Conservation (phyloP, 331 rosid genomes). For the Acacia pycnantha region DNA sequence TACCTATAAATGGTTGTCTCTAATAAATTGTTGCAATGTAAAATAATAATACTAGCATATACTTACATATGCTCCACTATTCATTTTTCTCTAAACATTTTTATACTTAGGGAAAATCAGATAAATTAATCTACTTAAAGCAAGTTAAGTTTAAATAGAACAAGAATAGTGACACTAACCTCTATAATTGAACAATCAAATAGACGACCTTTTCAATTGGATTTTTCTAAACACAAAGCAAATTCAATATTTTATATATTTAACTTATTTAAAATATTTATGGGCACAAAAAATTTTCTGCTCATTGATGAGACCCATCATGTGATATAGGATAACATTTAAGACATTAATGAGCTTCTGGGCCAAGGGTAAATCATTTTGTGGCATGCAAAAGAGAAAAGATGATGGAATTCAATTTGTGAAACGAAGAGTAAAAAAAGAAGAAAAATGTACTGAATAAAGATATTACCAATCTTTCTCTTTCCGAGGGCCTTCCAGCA, state of each 20-base stretch:
- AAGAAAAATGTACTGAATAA: neutral
- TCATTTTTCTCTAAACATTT: neutral
- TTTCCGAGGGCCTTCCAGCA: slow-evolving; percentile 93
- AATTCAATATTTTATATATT: slow-evolving; percentile 5
- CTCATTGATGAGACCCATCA: neutral
- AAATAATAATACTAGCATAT: neutral
- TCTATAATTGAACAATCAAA: neutral
- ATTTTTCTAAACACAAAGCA: slow-evolving; percentile 12
- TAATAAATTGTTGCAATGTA: slow-evolving; percentile 5
- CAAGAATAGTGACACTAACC: neutral
- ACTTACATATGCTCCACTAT: too few relatives aligned
- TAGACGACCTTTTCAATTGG: neutral
- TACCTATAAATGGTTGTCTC: slow-evolving; percentile 20
- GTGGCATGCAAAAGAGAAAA: neutral
- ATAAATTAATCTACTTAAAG: slow-evolving; percentile 12
- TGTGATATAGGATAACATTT: neutral
- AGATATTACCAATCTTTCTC: slow-evolving; percentile 84
- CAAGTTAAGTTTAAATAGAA: neutral
- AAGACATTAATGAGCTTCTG: neutral
- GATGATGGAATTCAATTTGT: neutral
- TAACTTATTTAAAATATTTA: slow-evolving; percentile 1
- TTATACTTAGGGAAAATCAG: slow-evolving; percentile 1
- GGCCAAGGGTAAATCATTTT: slow-evolving; percentile 10
- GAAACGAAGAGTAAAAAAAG: slow-evolving; percentile 18
- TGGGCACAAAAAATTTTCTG: neutral